Percentiles rank a stretch among this genome's conserved stretches.
phyloP scores from a whole-genome alignment of 495 filamentous ascomycete species.

The Penicillium paxilli region DNA sequence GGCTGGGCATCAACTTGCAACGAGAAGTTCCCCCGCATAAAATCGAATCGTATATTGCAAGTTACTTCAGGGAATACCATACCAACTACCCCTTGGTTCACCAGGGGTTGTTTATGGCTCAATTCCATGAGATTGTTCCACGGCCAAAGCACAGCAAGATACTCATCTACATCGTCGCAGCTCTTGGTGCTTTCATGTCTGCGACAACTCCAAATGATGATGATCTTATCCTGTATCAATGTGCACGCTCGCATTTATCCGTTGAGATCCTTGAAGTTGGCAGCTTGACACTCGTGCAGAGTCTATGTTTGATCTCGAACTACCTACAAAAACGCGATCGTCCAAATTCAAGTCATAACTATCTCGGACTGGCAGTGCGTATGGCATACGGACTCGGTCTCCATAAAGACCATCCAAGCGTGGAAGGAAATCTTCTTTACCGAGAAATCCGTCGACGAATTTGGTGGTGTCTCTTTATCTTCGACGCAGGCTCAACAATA shows the following conservation, averaged over 20 bases:
- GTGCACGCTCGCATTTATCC: slow-evolving; percentile 3
- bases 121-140: slow-evolving; percentile 4
- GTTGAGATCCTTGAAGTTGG: slow-evolving; percentile 6
- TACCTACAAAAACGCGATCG: not conserved
- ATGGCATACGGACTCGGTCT: not conserved
- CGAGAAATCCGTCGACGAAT: slow-evolving; percentile 4
- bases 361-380: not conserved
- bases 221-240: not conserved
- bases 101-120: slow-evolving; percentile 3
- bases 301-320: not conserved
- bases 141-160: slow-evolving; percentile 3
- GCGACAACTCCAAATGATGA: slow-evolving; percentile 4
- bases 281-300: not conserved
- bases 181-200: slow-evolving; percentile 4
- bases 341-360: not conserved
- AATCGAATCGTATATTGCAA: slow-evolving; percentile 1
- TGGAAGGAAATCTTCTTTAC: slow-evolving; percentile 1
- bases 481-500: slow-evolving; percentile 4
- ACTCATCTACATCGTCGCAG: slow-evolving; percentile 5
- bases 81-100: slow-evolving; percentile 1
- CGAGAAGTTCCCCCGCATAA: slow-evolving; percentile 1
- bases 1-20: not conserved
- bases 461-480: slow-evolving; percentile 9
- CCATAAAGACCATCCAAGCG: not conserved
- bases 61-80: slow-evolving; percentile 8